Conservation (phyloP, 495 filamentous ascomycete species). For the Delitschia confertaspora region DNA sequence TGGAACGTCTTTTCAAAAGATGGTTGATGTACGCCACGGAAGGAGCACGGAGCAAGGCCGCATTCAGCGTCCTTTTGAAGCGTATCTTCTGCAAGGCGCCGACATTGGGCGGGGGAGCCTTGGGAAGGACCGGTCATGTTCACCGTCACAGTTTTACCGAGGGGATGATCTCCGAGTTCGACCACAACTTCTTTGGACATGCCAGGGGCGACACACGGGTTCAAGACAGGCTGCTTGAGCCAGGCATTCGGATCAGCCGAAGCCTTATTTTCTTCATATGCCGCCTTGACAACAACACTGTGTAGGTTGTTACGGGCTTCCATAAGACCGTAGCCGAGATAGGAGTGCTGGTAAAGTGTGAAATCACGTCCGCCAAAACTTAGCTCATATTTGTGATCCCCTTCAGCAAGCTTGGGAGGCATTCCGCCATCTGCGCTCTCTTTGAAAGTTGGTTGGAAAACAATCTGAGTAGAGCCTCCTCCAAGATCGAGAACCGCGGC, state of each 20-base stretch:
- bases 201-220: slow-evolving; percentile 83
- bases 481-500: slow-evolving; percentile 94
- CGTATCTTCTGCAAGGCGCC: slow-evolving; percentile 78
- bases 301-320: slow-evolving; percentile 80
- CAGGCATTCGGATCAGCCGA: slow-evolving; percentile 43
- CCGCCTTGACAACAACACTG: slow-evolving; percentile 54
- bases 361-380: slow-evolving; percentile 85
- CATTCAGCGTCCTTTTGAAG: slow-evolving; percentile 80
- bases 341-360: slow-evolving; percentile 95
- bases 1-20: slow-evolving; percentile 87
- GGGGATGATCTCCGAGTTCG: slow-evolving; percentile 52
- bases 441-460: slow-evolving; percentile 92
- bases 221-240: slow-evolving; percentile 55
- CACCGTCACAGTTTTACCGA: slow-evolving; percentile 54
- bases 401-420: slow-evolving; percentile 75
- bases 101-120: slow-evolving; percentile 73
- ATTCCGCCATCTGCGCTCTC: slow-evolving; percentile 63
- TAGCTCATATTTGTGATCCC: slow-evolving; percentile 94
- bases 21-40: slow-evolving; percentile 94
- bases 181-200: slow-evolving; percentile 62
- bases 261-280: slow-evolving; percentile 43
- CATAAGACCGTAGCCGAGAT: slow-evolving; percentile 96
- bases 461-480: slow-evolving; percentile 94
- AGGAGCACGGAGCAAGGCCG: slow-evolving; percentile 81
- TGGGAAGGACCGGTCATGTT: slow-evolving; percentile 79